Conservation (phyloP, 1,284 basidiomycete genomes). For the Naganishia albida region DNA sequence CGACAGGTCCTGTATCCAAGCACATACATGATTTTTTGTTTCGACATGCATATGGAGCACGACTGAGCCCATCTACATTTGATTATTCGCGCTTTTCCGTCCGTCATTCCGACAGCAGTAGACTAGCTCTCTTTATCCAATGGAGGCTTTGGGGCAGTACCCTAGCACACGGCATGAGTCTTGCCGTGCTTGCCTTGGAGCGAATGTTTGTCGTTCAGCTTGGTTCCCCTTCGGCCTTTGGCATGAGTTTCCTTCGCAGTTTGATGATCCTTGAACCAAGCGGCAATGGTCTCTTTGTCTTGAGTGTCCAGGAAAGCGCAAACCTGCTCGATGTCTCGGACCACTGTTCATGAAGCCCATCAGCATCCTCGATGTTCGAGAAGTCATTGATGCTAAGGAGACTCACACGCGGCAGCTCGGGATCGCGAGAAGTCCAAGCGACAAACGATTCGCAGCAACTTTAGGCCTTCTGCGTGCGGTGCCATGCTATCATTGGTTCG, state of each 20-base stretch:
- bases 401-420: conserved; percentile 31
- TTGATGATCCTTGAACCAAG: conserved; percentile 24
- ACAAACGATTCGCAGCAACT: conserved; percentile 34
- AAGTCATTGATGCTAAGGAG: background rate
- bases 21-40: too few relatives aligned
- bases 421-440: conserved; percentile 35
- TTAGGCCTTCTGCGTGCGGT: conserved; percentile 28
- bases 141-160: background rate
- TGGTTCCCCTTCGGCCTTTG: conserved; percentile 14
- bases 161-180: conserved; percentile 34
- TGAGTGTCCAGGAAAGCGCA: conserved; percentile 35
- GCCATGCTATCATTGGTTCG: conserved; percentile 22
- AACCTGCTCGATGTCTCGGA: conserved; percentile 34
- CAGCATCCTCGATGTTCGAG: background rate
- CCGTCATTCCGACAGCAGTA: too few relatives aligned
- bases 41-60: too few relatives aligned
- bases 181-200: conserved; percentile 32
- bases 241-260: conserved; percentile 20
- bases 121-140: conserved; percentile 1
- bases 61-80: background rate
- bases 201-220: conserved; percentile 24
- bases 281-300: conserved; percentile 26
- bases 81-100: background rate
- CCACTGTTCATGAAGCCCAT: conserved; percentile 15
- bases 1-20: too few relatives aligned